phyloP scores from a whole-genome alignment of 441 rosid genomes.

The Bocquillonia castaneifolia region DNA sequence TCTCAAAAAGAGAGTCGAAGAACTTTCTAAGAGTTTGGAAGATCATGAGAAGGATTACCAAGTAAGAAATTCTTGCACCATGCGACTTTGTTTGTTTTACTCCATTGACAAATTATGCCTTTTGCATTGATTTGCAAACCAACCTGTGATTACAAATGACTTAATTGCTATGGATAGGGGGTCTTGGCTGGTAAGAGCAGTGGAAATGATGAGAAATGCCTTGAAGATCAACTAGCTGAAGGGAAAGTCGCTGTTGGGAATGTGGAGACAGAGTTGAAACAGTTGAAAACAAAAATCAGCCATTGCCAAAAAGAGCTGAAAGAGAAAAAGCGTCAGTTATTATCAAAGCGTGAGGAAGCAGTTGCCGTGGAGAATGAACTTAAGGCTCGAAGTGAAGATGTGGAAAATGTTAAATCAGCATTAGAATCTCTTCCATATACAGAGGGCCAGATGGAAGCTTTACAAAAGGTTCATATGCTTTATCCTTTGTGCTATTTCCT shows the following conservation, averaged over 20 bases:
- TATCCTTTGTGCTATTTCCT: slow-evolving; percentile 12
- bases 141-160: slow-evolving; percentile 19
- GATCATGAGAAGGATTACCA: slow-evolving; percentile 85
- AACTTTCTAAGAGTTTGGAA: slow-evolving; percentile 67
- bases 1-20: slow-evolving; percentile 58
- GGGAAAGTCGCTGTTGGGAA: slow-evolving; percentile 88
- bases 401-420: slow-evolving; percentile 48
- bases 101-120: background rate
- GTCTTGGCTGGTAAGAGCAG: slow-evolving; percentile 93
- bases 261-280: slow-evolving; percentile 82
- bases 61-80: slow-evolving; percentile 36
- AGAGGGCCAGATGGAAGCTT: slow-evolving; percentile 83
- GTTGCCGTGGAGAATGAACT: slow-evolving; percentile 71
- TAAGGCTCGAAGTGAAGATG: slow-evolving; percentile 56
- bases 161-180: slow-evolving; percentile 50
- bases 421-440: slow-evolving; percentile 62
- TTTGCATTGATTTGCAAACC: slow-evolving; percentile 14
- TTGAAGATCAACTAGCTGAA: slow-evolving; percentile 92
- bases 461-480: slow-evolving; percentile 61
- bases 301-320: slow-evolving; percentile 82
- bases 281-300: slow-evolving; percentile 74
- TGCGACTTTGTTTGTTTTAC: slow-evolving; percentile 2
- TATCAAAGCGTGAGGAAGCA: slow-evolving; percentile 80
- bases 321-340: slow-evolving; percentile 63
- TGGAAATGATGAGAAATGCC: slow-evolving; percentile 92